Evolutionary conservation across 768 basidiomycete genomes (phyloP), one percentile per base, ranked within the genome.

Genomic region (Inosperma sp.): DNA sequence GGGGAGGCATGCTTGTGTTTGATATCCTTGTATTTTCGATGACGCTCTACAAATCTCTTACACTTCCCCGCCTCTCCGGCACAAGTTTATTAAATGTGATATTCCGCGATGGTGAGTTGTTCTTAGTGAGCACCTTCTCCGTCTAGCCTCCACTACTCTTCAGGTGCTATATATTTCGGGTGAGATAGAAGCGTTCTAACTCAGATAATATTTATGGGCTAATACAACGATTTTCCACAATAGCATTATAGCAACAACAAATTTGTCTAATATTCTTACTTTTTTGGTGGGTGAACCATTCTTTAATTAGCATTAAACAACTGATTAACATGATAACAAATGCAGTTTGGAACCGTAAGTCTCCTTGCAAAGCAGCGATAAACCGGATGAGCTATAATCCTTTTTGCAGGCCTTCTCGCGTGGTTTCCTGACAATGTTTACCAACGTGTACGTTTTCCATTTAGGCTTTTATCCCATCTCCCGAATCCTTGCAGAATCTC

Each of bases 91-190:
- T 73, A n/a, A 51, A 51, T 23, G 51, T 72, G 21, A 53, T 76
- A 16, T 44, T 74, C n/a, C 66, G 74, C 34, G 74, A 75, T 61
- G 75, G 74, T 73, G 34, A 35, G 53, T 37, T 5, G 2, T 4
- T 21, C 19, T 8, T 17, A 22, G 17, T 14, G 42, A 16, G 22
- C 35, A 5, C 31, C 14, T 13, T 43, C 34, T 22, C 49, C 6
- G 13, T 40, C 29, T 16, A 9, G 21, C 26, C 17, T 16, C 45
- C 41, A 34, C 34, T 43, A 25, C 4, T 5, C 29, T 27, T 48
- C 46, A 73, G 73, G 72, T 9, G 60, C 71, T 3, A 51, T 74
- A 5, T 74, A 74, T 56, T 74, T 72, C 52, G 65, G 62, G 72
- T 72, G 51, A 34, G 58, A 16, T 33, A 36, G 4, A 8, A 39